phyloP scores from a whole-genome alignment of 1,284 basidiomycete species.

The Lignosus rhinocerotis region DNA sequence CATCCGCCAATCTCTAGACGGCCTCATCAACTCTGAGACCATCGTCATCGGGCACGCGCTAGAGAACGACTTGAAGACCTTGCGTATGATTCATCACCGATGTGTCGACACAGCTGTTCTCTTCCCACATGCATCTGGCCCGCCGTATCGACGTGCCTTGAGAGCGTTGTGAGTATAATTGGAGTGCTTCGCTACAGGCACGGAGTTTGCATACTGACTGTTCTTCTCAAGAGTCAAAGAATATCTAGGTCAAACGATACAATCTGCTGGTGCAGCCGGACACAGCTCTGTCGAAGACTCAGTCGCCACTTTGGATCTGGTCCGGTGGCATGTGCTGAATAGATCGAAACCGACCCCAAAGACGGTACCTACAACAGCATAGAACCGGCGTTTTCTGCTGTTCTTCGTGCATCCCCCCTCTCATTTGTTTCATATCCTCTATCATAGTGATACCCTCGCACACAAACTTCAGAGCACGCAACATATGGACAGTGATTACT shows the following conservation, averaged over 20 bases:
- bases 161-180: constrained; percentile 67
- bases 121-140: constrained; percentile 80
- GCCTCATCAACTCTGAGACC: constrained; percentile 74
- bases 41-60: constrained; percentile 84
- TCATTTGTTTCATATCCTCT: neutral
- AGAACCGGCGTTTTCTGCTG: neutral
- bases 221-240: constrained; percentile 69
- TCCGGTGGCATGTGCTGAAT: constrained; percentile 72
- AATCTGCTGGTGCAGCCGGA: constrained; percentile 72
- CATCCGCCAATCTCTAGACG: constrained; percentile 66
- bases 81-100: constrained; percentile 80
- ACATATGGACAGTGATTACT: constrained; percentile 6
- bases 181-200: constrained; percentile 1
- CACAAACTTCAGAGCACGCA: neutral
- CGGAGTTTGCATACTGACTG: neutral
- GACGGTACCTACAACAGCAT: constrained; percentile 1
- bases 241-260: constrained; percentile 75
- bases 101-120: constrained; percentile 85
- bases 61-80: constrained; percentile 88
- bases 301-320: constrained; percentile 79
- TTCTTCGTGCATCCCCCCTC: neutral
- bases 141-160: constrained; percentile 77
- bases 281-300: constrained; percentile 89
- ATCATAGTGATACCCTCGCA: constrained; percentile 5
- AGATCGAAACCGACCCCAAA: constrained; percentile 42